These are phyloP conservation scores for Botrytis tulipae DNA, from an alignment of 2,329 filamentous ascomycete genomes.

Conservation along the genomic window DNA sequence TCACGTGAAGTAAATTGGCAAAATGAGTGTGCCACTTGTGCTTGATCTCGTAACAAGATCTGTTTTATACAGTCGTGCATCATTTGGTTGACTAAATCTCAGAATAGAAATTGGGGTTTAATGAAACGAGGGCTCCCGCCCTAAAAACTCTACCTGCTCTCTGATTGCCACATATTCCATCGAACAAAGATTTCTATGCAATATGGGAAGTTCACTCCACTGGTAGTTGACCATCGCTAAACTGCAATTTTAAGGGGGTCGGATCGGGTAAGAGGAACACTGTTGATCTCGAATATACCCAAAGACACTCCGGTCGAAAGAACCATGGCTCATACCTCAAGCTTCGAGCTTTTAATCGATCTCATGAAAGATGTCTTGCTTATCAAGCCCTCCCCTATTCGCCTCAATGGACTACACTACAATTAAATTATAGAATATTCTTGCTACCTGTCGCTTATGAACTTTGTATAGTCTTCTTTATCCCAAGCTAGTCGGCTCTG, in stretches of 20 bases:
- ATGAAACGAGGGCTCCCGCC: neutral
- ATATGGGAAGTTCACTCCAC: neutral
- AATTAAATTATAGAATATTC: neutral
- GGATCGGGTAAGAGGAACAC: neutral
- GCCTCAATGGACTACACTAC: neutral
- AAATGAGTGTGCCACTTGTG: too few species aligned
- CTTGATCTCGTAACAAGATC: too few species aligned
- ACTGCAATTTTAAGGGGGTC: neutral
- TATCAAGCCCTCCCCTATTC: neutral
- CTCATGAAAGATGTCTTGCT: neutral
- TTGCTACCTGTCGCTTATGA: too few species aligned
- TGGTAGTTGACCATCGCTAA: neutral
- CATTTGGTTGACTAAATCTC: neutral
- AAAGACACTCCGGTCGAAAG: too few species aligned
- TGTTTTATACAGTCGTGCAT: neutral
- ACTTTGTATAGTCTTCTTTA: too few species aligned
- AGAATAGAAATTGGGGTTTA: neutral
- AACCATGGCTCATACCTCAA: too few species aligned
- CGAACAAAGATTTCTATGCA: neutral
- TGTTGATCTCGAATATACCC: neutral
- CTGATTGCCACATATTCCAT: neutral
- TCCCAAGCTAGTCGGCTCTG: neutral
- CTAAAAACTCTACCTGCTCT: neutral
- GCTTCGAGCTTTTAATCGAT: too few species aligned
- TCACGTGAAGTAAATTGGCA: neutral